phyloP scores from a whole-genome alignment of 2,329 filamentous ascomycete genomes.

The Ceratocystis cacaofunesta region DNA sequence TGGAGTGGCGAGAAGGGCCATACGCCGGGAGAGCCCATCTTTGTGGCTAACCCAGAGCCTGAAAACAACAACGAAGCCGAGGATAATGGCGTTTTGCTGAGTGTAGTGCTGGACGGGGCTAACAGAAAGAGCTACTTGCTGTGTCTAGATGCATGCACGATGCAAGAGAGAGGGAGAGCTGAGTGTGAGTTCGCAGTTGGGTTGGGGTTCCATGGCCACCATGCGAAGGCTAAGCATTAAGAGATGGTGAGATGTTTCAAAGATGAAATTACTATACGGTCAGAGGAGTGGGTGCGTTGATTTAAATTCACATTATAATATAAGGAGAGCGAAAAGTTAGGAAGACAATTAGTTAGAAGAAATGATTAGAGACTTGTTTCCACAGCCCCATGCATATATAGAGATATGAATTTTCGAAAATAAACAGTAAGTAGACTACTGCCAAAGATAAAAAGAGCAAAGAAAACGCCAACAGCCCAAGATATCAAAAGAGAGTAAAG shows the following conservation, averaged over 20 bases:
- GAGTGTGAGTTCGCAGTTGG: slow-evolving; percentile 45
- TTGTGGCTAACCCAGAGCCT: slow-evolving; percentile 34
- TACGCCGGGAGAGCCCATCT: slow-evolving; percentile 56
- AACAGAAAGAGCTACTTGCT: slow-evolving; percentile 47
- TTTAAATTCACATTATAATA: neutral
- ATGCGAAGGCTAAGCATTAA: slow-evolving; percentile 22
- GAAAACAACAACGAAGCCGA: slow-evolving; percentile 44
- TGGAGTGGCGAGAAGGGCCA: slow-evolving; percentile 46
- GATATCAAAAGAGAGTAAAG: slow-evolving; percentile 15
- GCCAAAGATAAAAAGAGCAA: neutral
- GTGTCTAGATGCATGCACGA: slow-evolving; percentile 45
- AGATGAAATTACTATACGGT: neutral
- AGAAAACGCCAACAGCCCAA: slow-evolving; percentile 16
- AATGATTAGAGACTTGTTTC: neutral
- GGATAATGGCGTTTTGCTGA: slow-evolving; percentile 49
- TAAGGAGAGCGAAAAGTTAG: neutral
- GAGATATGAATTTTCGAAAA: neutral
- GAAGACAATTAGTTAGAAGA: neutral
- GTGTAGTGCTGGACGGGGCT: slow-evolving; percentile 49
- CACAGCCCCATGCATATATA: neutral
- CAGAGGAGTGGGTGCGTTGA: neutral
- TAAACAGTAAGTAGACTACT: neutral
- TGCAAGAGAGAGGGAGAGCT: slow-evolving; percentile 50
- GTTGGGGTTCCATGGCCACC: slow-evolving; percentile 51
- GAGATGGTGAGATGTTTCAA: neutral